phyloP scores from a whole-genome alignment of 257 asterid species.

The Orobanche coerulescens region DNA sequence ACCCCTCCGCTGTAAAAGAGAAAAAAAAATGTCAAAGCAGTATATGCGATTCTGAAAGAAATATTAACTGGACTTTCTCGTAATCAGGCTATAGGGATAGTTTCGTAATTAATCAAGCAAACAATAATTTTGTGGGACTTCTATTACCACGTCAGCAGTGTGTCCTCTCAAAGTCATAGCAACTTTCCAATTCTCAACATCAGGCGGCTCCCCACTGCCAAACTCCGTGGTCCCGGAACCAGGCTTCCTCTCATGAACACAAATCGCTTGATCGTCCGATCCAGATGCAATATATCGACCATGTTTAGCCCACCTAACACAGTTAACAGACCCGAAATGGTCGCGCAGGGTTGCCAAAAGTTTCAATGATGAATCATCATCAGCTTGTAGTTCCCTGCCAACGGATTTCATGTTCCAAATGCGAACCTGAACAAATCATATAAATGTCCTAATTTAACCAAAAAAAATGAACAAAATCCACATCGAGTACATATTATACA shows the following conservation, averaged over 20 bases:
- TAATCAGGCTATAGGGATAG: not conserved
- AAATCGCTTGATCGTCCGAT: slow-evolving; percentile 93
- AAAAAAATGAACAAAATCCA: not conserved
- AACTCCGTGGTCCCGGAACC: slow-evolving; percentile 95
- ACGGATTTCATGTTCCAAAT: slow-evolving; percentile 89
- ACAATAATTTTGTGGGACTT: not conserved
- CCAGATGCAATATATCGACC: slow-evolving; percentile 95
- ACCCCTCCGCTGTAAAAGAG: not conserved
- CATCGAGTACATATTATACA: not conserved
- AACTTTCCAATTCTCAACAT: slow-evolving; percentile 96
- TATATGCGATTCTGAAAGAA: not conserved
- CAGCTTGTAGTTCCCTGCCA: slow-evolving; percentile 51
- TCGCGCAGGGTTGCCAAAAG: slow-evolving; percentile 87
- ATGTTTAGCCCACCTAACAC: slow-evolving; percentile 99
- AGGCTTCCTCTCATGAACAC: slow-evolving; percentile 91
- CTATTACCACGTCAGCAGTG: slow-evolving; percentile 97
- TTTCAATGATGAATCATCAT: slow-evolving; percentile 57
- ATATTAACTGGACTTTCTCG: not conserved
- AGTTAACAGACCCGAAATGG: slow-evolving; percentile 97
- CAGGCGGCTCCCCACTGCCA: slow-evolving; percentile 98
- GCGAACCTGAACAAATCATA: slow-evolving; percentile 59
- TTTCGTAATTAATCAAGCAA: not conserved
- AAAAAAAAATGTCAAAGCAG: not conserved
- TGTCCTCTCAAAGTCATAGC: slow-evolving; percentile 94
- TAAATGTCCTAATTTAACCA: slow-evolving; percentile 1